Base-by-base conservation (phyloP, 1,284 basidiomycete species). In the Coniferiporia sulphurascens region DNA sequence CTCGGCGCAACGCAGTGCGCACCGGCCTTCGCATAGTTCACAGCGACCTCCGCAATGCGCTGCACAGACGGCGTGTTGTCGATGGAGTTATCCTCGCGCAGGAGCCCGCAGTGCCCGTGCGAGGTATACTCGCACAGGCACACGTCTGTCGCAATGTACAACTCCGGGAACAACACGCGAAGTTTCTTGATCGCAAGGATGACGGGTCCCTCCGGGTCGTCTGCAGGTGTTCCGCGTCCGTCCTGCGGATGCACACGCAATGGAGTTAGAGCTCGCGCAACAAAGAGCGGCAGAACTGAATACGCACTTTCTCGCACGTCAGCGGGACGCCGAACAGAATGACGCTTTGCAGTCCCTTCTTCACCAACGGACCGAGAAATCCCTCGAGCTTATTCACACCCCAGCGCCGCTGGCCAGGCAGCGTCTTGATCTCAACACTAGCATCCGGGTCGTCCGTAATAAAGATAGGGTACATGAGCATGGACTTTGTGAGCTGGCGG, bases 71-170 rank as follows among this genome's bases (percentile, higher is more conserved):
- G 85, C 12, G 76, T 77, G 49, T 85, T 85, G 72, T 93, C 76
- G 73, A 95, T 88, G 1, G 86, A 84, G 13, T 89, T 88, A 66
- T 93, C 89, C 0, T 71, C 62, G 65, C 87, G 73, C 32, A 96
- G 83, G 61, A 94, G 72, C 32, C 97, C 97, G 69, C 96, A 99
- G 76, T 99, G 97, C 0, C 97, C 97, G 70, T 99, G 95, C 52
- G 92, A 92, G 10, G 97, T 98, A 79, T 99, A 99, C 74, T 99
- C 97, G 80, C 97, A 99, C n/a, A 99, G 84, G 70, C 97, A 99
- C 32, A 99, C 97, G 70, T 99, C 97, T 68, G 86, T 86, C 0
- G 94, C 92, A 66, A 99, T 87, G 77, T 93, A 93, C 22, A 95
- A 76, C 10, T 79, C 71, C 1, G 97, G 96, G 76, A 89, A 99